Conservation (phyloP, 2,329 filamentous ascomycete species). For the Penicillium sp. region DNA sequence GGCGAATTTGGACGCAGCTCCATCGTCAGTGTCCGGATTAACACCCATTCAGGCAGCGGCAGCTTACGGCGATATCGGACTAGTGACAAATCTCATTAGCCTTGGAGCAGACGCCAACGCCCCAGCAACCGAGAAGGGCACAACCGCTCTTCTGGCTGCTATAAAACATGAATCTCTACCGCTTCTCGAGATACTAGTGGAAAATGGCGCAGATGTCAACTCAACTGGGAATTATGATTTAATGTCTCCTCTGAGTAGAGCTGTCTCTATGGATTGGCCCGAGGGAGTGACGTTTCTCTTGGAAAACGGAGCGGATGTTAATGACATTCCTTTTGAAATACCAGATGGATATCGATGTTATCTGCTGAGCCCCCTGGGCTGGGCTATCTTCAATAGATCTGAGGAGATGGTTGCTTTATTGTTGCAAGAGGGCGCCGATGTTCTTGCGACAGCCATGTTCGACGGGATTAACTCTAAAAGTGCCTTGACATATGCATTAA, state of each 20-base stretch:
- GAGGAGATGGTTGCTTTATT: background rate
- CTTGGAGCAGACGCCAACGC: background rate
- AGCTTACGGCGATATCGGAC: background rate
- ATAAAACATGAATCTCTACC: background rate
- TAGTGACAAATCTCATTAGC: background rate
- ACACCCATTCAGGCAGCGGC: no score
- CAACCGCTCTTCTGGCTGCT: background rate
- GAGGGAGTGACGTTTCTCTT: background rate
- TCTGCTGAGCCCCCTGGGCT: background rate
- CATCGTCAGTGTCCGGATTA: no score
- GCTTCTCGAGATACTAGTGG: background rate
- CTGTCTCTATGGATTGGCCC: background rate
- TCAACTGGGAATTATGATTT: background rate
- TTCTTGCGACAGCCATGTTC: background rate
- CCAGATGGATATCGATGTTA: no score
- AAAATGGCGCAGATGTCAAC: background rate
- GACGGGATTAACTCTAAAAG: background rate
- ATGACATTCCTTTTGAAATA: background rate
- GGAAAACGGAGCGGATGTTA: background rate
- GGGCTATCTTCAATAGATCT: background rate
- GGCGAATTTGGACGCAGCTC: no score
- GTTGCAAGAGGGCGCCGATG: background rate
- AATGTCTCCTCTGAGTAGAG: background rate
- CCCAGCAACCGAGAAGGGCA: background rate
- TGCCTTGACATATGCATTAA: background rate